phyloP scores from a whole-genome alignment of 306 rosid species.

The Herpetospermum pedunculosum region DNA sequence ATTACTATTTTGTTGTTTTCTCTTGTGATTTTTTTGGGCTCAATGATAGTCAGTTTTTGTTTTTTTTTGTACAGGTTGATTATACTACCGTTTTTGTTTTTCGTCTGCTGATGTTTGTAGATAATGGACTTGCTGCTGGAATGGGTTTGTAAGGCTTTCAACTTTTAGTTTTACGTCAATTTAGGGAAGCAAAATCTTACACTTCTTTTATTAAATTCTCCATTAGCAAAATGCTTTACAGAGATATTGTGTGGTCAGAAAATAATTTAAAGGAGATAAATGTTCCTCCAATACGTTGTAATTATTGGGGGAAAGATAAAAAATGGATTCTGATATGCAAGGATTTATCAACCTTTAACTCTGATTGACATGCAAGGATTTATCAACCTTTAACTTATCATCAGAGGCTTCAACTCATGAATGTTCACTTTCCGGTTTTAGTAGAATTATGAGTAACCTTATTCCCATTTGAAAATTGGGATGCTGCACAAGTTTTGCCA shows the following conservation, averaged over 20 bases:
- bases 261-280: neutral
- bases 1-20: neutral
- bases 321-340: neutral
- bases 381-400: neutral
- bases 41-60: neutral
- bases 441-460: neutral
- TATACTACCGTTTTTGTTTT: constrained; percentile 81
- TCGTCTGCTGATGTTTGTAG: constrained; percentile 91
- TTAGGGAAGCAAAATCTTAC: neutral
- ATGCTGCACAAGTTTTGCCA: neutral
- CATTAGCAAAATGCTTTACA: neutral
- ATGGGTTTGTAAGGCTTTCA: constrained; percentile 92
- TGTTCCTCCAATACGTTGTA: neutral
- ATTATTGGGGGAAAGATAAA: neutral
- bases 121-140: constrained; percentile 92
- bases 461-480: neutral
- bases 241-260: neutral
- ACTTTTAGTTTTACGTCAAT: constrained; percentile 4
- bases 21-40: neutral
- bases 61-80: constrained; percentile 53
- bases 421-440: neutral
- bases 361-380: neutral
- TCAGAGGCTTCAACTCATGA: neutral
- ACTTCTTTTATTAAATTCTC: neutral
- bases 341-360: too few relatives aligned